Conservation (phyloP, 768 basidiomycete species). For the Lentinula sp. region DNA sequence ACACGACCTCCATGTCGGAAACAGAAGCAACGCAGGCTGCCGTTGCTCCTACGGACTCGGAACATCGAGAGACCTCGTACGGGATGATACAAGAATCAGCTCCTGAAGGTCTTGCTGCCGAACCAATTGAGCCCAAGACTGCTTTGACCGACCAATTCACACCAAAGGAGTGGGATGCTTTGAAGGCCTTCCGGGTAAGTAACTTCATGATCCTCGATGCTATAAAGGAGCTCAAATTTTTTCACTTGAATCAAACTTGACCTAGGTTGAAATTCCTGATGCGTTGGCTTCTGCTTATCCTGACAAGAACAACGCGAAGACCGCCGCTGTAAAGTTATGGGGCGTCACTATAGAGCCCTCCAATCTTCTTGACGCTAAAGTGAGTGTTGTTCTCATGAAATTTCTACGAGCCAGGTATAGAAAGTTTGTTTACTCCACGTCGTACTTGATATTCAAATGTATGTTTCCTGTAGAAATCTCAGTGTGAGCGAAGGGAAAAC, state of each 20-base stretch:
- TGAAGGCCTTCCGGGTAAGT: constrained; percentile 63
- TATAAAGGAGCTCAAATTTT: no score
- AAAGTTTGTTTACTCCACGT: neutral
- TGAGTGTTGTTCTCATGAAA: constrained; percentile 76
- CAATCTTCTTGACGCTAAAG: constrained; percentile 50
- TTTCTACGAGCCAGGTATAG: constrained; percentile 70
- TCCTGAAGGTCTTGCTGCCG: constrained; percentile 3
- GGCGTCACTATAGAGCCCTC: constrained; percentile 62
- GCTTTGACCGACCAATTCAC: constrained; percentile 65
- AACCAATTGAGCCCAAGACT: constrained; percentile 57
- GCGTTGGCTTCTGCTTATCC: constrained; percentile 56
- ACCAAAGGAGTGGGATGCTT: constrained; percentile 62
- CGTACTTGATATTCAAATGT: neutral
- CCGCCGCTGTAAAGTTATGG: constrained; percentile 58
- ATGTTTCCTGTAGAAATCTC: neutral
- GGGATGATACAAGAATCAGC: neutral
- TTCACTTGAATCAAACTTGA: neutral
- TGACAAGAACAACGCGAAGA: constrained; percentile 46
- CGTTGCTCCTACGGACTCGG: constrained; percentile 4
- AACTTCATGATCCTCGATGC: neutral
- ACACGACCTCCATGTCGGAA: neutral
- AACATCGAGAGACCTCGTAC: constrained; percentile 4
- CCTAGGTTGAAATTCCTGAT: constrained; percentile 39
- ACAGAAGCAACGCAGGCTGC: neutral
- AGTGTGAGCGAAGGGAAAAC: constrained; percentile 38